These are phyloP conservation scores for Aspergillus vadensis DNA, from an alignment of 2,329 filamentous ascomycete genomes.

Conservation along the genomic window DNA sequence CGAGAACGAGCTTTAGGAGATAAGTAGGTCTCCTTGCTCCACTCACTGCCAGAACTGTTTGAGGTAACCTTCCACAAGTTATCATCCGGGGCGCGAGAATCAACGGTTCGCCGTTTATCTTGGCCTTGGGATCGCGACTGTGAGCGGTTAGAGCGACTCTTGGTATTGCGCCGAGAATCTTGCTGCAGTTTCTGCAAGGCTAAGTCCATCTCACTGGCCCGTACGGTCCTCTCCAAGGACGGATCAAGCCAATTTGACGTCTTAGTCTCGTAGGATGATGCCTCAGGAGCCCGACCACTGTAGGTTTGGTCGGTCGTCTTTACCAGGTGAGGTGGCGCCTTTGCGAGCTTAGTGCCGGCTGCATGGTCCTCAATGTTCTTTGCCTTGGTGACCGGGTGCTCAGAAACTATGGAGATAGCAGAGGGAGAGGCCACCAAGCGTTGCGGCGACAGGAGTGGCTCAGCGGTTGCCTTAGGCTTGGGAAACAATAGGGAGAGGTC, in stretches of 20 bases:
- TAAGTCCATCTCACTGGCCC: constrained; percentile 37
- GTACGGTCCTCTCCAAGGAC: constrained; percentile 33
- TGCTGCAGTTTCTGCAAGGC: constrained; percentile 33
- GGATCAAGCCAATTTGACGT: constrained; percentile 27
- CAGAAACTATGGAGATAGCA: constrained; percentile 39
- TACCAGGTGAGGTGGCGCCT: constrained; percentile 23
- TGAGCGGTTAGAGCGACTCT: constrained; percentile 26
- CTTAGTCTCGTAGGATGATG: constrained; percentile 23
- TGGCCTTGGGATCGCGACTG: constrained; percentile 28
- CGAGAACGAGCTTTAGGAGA: constrained; percentile 25
- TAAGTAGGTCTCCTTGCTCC: constrained; percentile 29
- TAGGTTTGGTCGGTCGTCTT: constrained; percentile 14
- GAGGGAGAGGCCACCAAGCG: constrained; percentile 45
- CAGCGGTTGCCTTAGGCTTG: constrained; percentile 36
- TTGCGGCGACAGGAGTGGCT: constrained; percentile 45
- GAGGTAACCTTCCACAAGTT: constrained; percentile 22
- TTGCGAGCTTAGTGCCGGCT: constrained; percentile 32
- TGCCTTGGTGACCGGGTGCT: constrained; percentile 28
- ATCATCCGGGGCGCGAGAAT: constrained; percentile 22
- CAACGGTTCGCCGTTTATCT: constrained; percentile 24
- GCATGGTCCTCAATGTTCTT: constrained; percentile 23
- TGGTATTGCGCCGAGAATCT: constrained; percentile 11
- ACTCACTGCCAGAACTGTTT: constrained; percentile 28
- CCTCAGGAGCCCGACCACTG: constrained; percentile 18
- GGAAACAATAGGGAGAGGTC: constrained; percentile 48